Percentiles rank a stretch among this genome's conserved stretches.
Evolutionary conservation across 106 monocot genomes (phyloP).

Genomic region (Iris macrosiphon): DNA sequence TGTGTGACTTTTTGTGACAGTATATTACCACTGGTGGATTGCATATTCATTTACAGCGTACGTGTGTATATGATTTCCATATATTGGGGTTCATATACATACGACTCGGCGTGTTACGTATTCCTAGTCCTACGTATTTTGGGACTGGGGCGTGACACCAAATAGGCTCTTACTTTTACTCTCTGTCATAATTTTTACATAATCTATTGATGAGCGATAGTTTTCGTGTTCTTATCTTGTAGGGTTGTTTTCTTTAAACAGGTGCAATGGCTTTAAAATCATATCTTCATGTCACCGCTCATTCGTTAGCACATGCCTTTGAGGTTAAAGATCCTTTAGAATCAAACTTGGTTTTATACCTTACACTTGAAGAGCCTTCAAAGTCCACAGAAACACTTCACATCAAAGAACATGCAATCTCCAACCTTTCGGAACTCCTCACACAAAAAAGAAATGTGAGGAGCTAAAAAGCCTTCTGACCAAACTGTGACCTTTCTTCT

Average conservation of each 20-base stretch:
- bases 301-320: constrained; percentile 65
- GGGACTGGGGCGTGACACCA: no score
- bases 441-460: constrained; percentile 60
- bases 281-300: constrained; percentile 68
- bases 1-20: no score
- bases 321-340: constrained; percentile 58
- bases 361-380: constrained; percentile 58
- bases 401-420: constrained; percentile 79
- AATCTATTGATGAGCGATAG: no score
- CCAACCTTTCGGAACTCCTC: constrained; percentile 64
- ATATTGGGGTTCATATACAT: no score
- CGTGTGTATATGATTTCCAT: no score
- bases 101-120: no score
- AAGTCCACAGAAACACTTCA: constrained; percentile 69
- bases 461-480: constrained; percentile 70
- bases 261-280: constrained; percentile 30
- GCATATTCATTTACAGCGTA: no score
- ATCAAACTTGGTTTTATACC: constrained; percentile 67
- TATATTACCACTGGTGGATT: no score
- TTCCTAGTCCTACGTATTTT: no score
- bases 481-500: constrained; percentile 71
- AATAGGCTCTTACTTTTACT: no score
- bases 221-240: no score
- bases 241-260: background rate
- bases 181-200: no score